Conservation (phyloP, 2,329 filamentous ascomycete species). For the Diaporthe longicolla region DNA sequence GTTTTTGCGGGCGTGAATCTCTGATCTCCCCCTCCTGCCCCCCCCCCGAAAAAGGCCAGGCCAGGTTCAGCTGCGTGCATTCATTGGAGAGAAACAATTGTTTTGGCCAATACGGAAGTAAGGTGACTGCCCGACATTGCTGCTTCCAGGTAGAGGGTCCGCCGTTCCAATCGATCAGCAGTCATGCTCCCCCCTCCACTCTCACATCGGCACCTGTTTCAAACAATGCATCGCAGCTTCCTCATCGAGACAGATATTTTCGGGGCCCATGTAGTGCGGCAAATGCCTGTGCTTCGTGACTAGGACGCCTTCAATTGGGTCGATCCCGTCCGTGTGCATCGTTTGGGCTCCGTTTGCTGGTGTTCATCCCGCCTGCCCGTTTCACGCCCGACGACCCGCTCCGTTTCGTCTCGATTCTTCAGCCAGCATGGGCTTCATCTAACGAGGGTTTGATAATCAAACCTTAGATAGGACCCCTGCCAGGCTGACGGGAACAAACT, state of each 20-base stretch:
- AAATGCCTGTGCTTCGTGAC: neutral
- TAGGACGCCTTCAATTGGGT: neutral
- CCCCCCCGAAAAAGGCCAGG: too few relatives aligned
- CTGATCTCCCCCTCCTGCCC: too few relatives aligned
- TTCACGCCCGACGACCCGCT: neutral
- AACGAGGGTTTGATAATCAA: constrained; percentile 17
- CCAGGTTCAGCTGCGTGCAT: neutral
- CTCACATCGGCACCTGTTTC: neutral
- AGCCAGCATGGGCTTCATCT: constrained; percentile 17
- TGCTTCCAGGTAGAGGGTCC: neutral
- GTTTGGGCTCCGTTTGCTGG: neutral
- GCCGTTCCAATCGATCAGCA: too few relatives aligned
- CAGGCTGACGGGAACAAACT: constrained; percentile 12
- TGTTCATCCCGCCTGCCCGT: neutral
- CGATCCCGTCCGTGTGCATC: neutral
- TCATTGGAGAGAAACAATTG: neutral
- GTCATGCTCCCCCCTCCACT: neutral
- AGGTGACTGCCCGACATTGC: neutral
- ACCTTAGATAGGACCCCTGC: constrained; percentile 26
- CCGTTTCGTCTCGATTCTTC: neutral
- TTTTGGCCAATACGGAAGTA: neutral
- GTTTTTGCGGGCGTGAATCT: too few relatives aligned
- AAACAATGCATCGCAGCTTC: neutral
- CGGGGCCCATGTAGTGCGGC: neutral
- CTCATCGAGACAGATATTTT: neutral